Conservation (phyloP, 2,329 filamentous ascomycete species). For the Botrytis medusae region DNA sequence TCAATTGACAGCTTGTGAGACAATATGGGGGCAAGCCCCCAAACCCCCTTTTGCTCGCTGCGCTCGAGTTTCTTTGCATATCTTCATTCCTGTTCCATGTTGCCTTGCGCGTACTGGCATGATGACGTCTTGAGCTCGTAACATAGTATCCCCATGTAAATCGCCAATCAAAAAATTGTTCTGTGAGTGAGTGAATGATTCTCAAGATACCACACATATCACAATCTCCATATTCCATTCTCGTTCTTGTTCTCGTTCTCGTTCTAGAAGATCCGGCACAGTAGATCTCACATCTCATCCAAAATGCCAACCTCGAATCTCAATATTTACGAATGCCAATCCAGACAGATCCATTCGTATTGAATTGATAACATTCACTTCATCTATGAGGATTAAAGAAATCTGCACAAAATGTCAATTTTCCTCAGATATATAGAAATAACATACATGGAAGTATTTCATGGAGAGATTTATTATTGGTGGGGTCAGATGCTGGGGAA, state of each 20-base stretch:
- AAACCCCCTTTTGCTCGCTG: too few species aligned
- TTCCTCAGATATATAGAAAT: too few species aligned
- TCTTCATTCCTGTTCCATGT: too few species aligned
- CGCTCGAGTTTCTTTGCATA: too few species aligned
- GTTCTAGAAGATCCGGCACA: neutral
- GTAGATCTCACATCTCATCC: neutral
- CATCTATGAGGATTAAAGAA: neutral
- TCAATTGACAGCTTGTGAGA: too few species aligned
- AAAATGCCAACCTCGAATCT: neutral
- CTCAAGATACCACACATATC: neutral
- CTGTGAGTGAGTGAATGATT: neutral
- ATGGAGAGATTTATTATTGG: neutral
- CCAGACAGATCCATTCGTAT: neutral
- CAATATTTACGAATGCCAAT: neutral
- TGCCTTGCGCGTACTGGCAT: neutral
- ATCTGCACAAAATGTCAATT: neutral
- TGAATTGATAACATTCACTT: fast-evolving
- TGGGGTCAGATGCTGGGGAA: neutral
- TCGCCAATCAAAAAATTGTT: neutral
- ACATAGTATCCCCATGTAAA: neutral
- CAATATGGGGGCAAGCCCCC: too few species aligned
- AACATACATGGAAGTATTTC: neutral
- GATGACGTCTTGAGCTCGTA: neutral
- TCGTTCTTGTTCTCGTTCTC: neutral
- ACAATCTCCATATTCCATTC: neutral